Percentiles rank a stretch among this genome's conserved stretches.
Conservation (phyloP, 129 eudicot genomes). For the Lonicera japonica region DNA sequence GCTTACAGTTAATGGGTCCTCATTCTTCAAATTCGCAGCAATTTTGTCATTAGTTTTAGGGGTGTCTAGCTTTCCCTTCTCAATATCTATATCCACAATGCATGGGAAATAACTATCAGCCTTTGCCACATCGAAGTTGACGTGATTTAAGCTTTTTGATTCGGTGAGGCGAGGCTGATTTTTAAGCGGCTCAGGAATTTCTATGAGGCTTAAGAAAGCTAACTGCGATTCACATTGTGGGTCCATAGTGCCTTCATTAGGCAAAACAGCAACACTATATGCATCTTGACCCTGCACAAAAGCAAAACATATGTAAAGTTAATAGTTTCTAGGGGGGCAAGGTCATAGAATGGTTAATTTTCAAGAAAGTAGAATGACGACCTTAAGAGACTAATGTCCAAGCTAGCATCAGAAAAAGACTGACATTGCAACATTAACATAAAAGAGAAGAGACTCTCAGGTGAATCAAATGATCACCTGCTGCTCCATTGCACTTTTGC, state of each 20-base stretch:
- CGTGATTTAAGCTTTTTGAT: constrained; percentile 34
- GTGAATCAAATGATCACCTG: too few species aligned
- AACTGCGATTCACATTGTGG: constrained; percentile 29
- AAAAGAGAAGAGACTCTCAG: too few species aligned
- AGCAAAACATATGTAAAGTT: neutral
- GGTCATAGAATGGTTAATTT: neutral
- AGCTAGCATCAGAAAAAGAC: too few species aligned
- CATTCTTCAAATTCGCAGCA: constrained; percentile 32
- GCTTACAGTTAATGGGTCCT: constrained; percentile 50
- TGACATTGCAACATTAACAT: too few species aligned
- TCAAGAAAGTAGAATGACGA: neutral
- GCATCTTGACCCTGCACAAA: constrained; percentile 48
- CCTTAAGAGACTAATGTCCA: too few species aligned
- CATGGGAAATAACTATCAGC: constrained; percentile 44
- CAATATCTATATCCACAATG: constrained; percentile 46
- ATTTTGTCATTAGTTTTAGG: constrained; percentile 35
- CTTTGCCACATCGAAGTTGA: constrained; percentile 38
- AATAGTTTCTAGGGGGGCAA: too few species aligned
- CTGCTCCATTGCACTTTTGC: too few species aligned
- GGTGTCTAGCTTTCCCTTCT: constrained; percentile 46
- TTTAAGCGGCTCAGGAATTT: constrained; percentile 33
- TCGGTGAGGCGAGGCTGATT: constrained; percentile 38
- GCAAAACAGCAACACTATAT: constrained; percentile 41
- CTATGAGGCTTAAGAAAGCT: constrained; percentile 24
- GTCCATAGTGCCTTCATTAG: constrained; percentile 44